A percentile compares a stretch with the other conserved stretches of the same genome.
Conservation (phyloP, 2,329 filamentous ascomycete species). For the Fusarium coicis region DNA sequence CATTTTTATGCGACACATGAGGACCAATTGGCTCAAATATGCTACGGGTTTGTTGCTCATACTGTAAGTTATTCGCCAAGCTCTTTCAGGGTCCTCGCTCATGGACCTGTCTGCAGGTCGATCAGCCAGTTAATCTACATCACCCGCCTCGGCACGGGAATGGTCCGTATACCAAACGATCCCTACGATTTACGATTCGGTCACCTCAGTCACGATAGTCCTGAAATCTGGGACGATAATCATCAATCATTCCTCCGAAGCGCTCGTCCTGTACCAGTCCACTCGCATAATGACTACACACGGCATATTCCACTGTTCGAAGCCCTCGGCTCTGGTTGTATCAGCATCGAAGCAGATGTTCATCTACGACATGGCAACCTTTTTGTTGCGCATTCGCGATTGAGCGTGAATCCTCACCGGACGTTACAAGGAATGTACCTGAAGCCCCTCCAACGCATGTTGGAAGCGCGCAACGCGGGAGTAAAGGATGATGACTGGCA, state of each 20-base stretch:
- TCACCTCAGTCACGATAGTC: slow-evolving; percentile 2
- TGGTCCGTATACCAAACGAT: slow-evolving; percentile 13
- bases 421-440: background rate
- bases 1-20: background rate
- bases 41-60: background rate
- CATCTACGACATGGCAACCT: background rate
- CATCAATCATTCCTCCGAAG: slow-evolving; percentile 17
- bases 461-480: background rate
- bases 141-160: background rate
- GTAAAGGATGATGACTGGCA: background rate
- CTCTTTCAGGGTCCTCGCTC: background rate
- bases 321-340: slow-evolving; percentile 14
- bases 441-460: slow-evolving; percentile 9
- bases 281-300: slow-evolving; percentile 24
- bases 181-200: slow-evolving; percentile 22
- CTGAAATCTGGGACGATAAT: slow-evolving; percentile 15
- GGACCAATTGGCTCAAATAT: slow-evolving; percentile 6
- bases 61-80: background rate
- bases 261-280: slow-evolving; percentile 1
- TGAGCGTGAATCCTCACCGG: background rate
- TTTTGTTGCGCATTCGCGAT: slow-evolving; percentile 3
- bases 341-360: slow-evolving; percentile 20
- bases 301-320: slow-evolving; percentile 18
- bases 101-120: background rate
- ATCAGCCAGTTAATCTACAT: slow-evolving; percentile 12